These are phyloP conservation scores for Spiraea crenata DNA, from an alignment of 331 rosid species.

Conservation along the genomic window DNA sequence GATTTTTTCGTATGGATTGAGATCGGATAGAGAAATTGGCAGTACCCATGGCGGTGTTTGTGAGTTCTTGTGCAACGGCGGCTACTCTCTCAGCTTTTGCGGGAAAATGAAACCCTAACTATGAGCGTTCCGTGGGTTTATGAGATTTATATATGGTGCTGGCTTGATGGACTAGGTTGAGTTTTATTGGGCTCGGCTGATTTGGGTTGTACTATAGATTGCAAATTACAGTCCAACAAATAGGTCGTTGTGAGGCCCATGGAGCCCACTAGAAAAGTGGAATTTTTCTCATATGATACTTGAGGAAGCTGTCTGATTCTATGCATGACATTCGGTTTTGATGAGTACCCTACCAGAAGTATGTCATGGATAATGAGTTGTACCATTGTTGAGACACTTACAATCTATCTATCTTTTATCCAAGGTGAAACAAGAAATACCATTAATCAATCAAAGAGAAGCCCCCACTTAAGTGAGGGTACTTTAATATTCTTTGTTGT, in stretches of 20 bases:
- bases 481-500: too few species aligned
- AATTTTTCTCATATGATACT: too few species aligned
- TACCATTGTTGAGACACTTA: too few species aligned
- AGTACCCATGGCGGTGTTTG: slow-evolving; percentile 28
- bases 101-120: slow-evolving; percentile 22
- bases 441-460: too few species aligned
- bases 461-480: too few species aligned
- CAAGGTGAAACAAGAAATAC: too few species aligned
- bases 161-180: not conserved
- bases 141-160: not conserved
- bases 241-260: not conserved
- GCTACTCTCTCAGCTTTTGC: not conserved
- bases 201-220: not conserved
- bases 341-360: too few species aligned
- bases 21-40: not conserved
- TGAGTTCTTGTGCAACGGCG: slow-evolving; percentile 5
- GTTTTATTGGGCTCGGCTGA: not conserved
- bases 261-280: not conserved
- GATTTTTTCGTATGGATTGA: not conserved
- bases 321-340: too few species aligned
- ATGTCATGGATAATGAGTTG: too few species aligned
- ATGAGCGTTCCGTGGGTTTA: not conserved
- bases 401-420: too few species aligned
- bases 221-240: not conserved
- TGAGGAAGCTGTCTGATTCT: too few species aligned